Conservation (phyloP, 371 early-diverging fungal genomes). For the Syncephalastrum racemosum region DNA sequence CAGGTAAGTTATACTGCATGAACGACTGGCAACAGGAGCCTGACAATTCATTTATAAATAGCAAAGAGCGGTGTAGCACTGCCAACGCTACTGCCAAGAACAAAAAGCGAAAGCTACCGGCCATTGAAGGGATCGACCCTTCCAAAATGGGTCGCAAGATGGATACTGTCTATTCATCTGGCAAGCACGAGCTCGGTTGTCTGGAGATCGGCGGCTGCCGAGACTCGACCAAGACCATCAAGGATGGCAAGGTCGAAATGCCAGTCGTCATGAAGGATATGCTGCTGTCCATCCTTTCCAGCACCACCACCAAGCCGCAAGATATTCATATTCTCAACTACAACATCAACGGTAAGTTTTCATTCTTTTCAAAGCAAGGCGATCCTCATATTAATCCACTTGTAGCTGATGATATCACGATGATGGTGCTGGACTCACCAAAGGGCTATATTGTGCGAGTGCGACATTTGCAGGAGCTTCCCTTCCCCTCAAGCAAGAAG, state of each 20-base stretch:
- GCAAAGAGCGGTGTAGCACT: slow-evolving; percentile 12
- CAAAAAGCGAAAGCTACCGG: slow-evolving; percentile 12
- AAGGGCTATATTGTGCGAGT: slow-evolving; percentile 8
- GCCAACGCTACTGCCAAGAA: slow-evolving; percentile 11
- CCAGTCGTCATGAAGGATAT: slow-evolving; percentile 14
- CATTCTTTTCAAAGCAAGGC: no score
- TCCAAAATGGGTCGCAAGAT: slow-evolving; percentile 10
- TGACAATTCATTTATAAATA: slow-evolving; percentile 7
- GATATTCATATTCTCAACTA: slow-evolving; percentile 11
- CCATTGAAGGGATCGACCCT: slow-evolving; percentile 8
- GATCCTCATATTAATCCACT: not conserved
- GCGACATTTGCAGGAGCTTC: slow-evolving; percentile 2
- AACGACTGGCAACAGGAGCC: not conserved
- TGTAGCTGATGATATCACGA: slow-evolving; percentile 8
- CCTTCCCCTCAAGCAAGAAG: slow-evolving; percentile 2
- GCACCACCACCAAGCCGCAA: not conserved
- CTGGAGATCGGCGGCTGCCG: slow-evolving; percentile 6
- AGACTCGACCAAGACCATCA: slow-evolving; percentile 8
- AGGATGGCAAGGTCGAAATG: slow-evolving; percentile 11
- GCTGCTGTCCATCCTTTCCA: slow-evolving; percentile 6
- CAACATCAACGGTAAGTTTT: slow-evolving; percentile 17
- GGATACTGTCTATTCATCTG: slow-evolving; percentile 12
- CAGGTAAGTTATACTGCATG: slow-evolving; percentile 1
- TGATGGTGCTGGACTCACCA: slow-evolving; percentile 11
- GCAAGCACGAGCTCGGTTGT: slow-evolving; percentile 14